Evolutionary conservation across 495 filamentous ascomycete genomes (phyloP).

Genomic region (Neurospora sp.): DNA sequence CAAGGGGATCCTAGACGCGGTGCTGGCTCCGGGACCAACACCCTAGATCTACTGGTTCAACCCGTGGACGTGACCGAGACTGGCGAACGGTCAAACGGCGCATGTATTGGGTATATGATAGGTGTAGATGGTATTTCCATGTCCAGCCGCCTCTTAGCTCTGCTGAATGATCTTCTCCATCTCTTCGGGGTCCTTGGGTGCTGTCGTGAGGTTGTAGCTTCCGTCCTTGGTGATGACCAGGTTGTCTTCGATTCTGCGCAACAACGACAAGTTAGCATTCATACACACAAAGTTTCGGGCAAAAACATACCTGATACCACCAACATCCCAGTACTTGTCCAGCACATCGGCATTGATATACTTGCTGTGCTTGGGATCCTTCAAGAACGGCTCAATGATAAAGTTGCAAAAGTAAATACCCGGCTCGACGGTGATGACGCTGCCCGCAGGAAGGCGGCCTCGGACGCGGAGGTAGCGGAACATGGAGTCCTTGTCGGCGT

Average conservation of each 20-base stretch:
- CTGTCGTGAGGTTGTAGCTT: slow-evolving; percentile 68
- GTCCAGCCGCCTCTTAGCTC: slow-evolving; percentile 6
- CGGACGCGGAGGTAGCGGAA: slow-evolving; percentile 81
- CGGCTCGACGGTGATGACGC: slow-evolving; percentile 84
- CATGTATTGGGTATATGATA: background rate
- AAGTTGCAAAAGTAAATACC: slow-evolving; percentile 92
- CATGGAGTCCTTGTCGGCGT: slow-evolving; percentile 72
- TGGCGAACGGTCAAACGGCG: background rate
- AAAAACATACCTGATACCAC: slow-evolving; percentile 54
- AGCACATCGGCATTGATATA: slow-evolving; percentile 67
- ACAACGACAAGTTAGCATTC: slow-evolving; percentile 2
- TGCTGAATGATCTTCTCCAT: slow-evolving; percentile 49
- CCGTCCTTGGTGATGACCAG: slow-evolving; percentile 70
- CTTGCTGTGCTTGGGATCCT: slow-evolving; percentile 54
- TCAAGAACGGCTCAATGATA: slow-evolving; percentile 76
- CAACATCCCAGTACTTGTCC: slow-evolving; percentile 80
- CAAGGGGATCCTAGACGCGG: background rate
- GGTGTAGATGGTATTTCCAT: background rate
- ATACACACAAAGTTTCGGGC: background rate
- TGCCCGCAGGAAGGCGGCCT: slow-evolving; percentile 59
- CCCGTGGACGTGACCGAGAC: background rate
- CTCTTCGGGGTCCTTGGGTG: slow-evolving; percentile 62
- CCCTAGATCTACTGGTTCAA: background rate
- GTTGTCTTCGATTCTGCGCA: slow-evolving; percentile 51
- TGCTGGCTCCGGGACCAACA: background rate